Percentiles rank a stretch among this genome's conserved stretches.
Evolutionary conservation across 768 basidiomycete genomes (phyloP).

Genomic region (Russula sp.): DNA sequence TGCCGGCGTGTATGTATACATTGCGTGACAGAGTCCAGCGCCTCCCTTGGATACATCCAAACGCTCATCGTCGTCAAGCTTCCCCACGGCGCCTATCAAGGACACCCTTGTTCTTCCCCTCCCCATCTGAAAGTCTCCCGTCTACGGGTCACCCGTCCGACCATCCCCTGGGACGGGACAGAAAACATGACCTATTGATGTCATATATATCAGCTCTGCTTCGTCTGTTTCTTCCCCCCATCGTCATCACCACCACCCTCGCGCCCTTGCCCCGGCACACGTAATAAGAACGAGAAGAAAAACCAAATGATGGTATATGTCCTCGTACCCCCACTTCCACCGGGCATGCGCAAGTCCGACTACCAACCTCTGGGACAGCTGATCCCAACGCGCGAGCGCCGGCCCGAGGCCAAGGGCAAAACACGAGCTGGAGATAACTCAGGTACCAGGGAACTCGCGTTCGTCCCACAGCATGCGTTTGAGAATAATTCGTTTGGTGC

Average conservation of each 20-base stretch:
- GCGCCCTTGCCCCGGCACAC: not conserved
- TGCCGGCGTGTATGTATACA: not conserved
- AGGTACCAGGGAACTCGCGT: not conserved
- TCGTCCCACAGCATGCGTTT: conserved; percentile 7
- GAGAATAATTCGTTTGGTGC: not conserved
- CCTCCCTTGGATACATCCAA: not conserved
- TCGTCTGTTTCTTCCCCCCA: not conserved
- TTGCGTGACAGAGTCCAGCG: not conserved
- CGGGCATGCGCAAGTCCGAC: not conserved
- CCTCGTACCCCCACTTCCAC: too few relatives aligned
- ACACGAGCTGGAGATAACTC: not conserved
- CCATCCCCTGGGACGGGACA: not conserved
- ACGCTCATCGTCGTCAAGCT: not conserved
- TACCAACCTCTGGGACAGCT: not conserved
- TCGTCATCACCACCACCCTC: not conserved
- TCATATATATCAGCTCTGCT: conserved; percentile 10
- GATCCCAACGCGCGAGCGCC: not conserved
- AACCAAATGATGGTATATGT: conserved; percentile 7
- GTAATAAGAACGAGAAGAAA: not conserved
- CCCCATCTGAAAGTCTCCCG: not conserved
- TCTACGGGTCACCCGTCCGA: not conserved
- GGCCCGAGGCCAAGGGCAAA: not conserved
- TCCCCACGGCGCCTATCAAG: not conserved
- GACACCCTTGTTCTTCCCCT: conserved; percentile 13
- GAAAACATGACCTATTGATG: not conserved